These are phyloP conservation scores for Ceratobasidium sp. DNA, from an alignment of 1,284 basidiomycete genomes.

Conservation along the genomic window DNA sequence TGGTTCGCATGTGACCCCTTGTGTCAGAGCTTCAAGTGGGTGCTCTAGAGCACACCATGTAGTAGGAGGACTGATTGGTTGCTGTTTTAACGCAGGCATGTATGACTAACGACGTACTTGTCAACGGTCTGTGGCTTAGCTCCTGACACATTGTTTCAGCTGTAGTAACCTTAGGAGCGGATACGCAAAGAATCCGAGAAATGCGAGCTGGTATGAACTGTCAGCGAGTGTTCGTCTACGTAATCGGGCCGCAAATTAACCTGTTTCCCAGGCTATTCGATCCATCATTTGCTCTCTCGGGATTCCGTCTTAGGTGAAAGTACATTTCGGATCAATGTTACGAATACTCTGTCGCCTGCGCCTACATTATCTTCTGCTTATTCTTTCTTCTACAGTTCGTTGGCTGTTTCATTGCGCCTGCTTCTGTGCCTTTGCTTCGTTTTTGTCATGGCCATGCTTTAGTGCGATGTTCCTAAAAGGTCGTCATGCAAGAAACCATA, in stretches of 20 bases:
- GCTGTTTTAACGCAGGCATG: neutral
- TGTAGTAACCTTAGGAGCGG: neutral
- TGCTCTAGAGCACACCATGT: neutral
- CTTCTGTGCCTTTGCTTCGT: neutral
- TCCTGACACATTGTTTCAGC: slow-evolving; percentile 6
- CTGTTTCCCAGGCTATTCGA: neutral
- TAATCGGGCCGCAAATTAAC: neutral
- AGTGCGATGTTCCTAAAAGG: neutral
- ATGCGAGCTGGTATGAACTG: neutral
- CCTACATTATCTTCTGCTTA: neutral
- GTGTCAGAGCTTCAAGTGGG: neutral
- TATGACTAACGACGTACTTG: slow-evolving; percentile 6
- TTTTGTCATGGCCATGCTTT: neutral
- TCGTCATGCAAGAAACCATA: neutral
- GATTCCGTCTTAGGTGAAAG: neutral
- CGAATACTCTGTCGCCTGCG: neutral
- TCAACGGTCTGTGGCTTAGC: neutral
- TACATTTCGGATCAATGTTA: neutral
- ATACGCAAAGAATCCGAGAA: neutral
- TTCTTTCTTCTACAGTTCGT: neutral
- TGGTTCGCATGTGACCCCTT: neutral
- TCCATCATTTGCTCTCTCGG: neutral
- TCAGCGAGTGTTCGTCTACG: neutral
- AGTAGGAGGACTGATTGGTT: neutral
- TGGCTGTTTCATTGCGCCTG: neutral